Percentiles rank a stretch among this genome's conserved stretches.
phyloP scores from a whole-genome alignment of 2,329 filamentous ascomycete genomes.

The Aspergillus neotritici region DNA sequence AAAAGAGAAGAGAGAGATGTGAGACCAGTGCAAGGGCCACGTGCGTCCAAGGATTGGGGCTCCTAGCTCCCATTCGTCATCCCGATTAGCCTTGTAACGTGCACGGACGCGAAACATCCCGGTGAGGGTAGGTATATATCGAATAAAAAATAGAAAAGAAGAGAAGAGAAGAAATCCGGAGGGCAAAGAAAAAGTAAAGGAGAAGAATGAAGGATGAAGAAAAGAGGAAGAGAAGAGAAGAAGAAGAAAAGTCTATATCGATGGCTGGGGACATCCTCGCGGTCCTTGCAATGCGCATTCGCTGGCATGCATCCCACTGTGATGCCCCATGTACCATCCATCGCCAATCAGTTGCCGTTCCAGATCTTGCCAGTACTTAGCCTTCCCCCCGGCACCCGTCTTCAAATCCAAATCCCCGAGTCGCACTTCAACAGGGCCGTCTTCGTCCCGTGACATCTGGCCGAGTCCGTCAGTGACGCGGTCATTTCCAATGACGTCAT shows the following conservation, averaged over 20 bases:
- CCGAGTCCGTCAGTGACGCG: background rate
- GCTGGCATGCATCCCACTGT: slow-evolving; percentile 24
- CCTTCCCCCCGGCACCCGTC: slow-evolving; percentile 57
- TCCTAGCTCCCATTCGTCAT: too few species aligned
- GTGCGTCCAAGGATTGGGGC: too few species aligned
- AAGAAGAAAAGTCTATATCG: slow-evolving; percentile 7
- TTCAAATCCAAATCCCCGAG: slow-evolving; percentile 76
- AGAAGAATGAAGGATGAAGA: background rate
- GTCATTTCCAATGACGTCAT: background rate
- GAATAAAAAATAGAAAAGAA: too few species aligned
- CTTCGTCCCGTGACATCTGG: slow-evolving; percentile 33
- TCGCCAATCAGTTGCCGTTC: slow-evolving; percentile 59
- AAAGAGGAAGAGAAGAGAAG: background rate
- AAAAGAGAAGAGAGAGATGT: too few species aligned
- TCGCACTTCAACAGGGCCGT: slow-evolving; percentile 41
- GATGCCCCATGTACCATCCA: slow-evolving; percentile 59
- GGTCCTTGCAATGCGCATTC: slow-evolving; percentile 30
- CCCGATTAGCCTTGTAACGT: too few species aligned
- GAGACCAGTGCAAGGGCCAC: too few species aligned
- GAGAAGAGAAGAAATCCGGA: too few species aligned
- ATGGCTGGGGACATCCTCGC: slow-evolving; percentile 13
- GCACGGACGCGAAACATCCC: too few species aligned
- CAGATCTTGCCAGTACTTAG: slow-evolving; percentile 60
- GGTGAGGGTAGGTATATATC: too few species aligned
- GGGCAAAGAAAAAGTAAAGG: too few species aligned